These are phyloP conservation scores for Cyclotella distinguenda DNA, from an alignment of 108 stramenopile species.

Conservation along the genomic window DNA sequence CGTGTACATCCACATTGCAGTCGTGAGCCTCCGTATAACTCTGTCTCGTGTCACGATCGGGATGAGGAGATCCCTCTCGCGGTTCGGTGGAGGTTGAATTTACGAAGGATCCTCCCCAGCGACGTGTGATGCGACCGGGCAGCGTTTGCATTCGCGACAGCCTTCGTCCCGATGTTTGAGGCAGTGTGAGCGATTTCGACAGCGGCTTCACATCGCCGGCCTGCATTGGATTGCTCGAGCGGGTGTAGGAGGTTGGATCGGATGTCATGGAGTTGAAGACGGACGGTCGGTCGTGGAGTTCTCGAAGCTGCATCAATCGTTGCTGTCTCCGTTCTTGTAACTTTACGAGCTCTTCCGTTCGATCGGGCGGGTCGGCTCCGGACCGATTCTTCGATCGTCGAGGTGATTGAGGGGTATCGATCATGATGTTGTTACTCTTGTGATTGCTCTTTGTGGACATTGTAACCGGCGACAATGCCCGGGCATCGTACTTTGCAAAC, in stretches of 20 bases:
- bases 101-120: background rate
- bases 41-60: background rate
- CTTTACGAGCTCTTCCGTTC: conserved; percentile 11
- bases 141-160: no score
- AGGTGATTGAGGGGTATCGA: background rate
- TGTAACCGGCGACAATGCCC: no score
- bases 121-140: no score
- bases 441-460: background rate
- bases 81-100: background rate
- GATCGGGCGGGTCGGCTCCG: background rate
- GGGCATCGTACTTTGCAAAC: no score
- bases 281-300: background rate
- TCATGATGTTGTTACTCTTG: background rate
- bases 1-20: no score
- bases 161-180: no score
- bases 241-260: background rate
- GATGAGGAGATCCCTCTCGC: conserved; percentile 13
- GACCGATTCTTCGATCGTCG: background rate
- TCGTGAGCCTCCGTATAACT: conserved; percentile 5
- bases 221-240: no score
- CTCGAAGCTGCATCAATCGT: conserved; percentile 5
- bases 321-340: conserved; percentile 6
- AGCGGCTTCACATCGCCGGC: no score
- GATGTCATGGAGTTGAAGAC: background rate
- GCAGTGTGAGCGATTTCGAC: no score